These are phyloP conservation scores for Musa troglodytarum DNA, from an alignment of 176 grass and related monocot genomes.

Conservation along the genomic window DNA sequence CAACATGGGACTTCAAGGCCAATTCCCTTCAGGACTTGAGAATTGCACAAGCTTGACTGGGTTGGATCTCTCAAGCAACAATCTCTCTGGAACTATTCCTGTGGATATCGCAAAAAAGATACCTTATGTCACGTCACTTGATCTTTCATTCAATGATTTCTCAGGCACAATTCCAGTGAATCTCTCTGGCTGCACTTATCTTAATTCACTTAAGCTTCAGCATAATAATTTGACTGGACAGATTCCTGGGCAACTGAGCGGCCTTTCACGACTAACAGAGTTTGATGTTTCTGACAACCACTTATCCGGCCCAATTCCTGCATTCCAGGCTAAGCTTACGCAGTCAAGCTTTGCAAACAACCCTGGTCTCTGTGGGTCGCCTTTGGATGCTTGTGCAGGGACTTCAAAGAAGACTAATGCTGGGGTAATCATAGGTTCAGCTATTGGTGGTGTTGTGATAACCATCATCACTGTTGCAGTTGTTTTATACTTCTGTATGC, in stretches of 20 bases:
- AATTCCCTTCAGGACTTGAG: conserved; percentile 64
- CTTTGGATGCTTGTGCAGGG: conserved; percentile 33
- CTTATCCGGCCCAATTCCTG: conserved; percentile 50
- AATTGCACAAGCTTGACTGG: conserved; percentile 84
- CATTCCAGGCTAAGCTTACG: conserved; percentile 20
- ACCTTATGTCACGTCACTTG: conserved; percentile 56
- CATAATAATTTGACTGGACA: conserved; percentile 61
- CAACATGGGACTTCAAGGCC: conserved; percentile 69
- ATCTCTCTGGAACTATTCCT: conserved; percentile 51
- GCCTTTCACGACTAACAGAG: conserved; percentile 32
- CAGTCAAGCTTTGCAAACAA: conserved; percentile 42
- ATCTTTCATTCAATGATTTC: conserved; percentile 86
- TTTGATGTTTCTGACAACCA: conserved; percentile 73
- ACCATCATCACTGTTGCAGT: conserved; percentile 42
- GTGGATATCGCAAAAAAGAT: conserved; percentile 47
- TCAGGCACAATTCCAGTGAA: conserved; percentile 67
- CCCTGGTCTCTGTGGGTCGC: conserved; percentile 49
- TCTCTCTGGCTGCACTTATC: conserved; percentile 53
- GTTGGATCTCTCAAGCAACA: conserved; percentile 85
- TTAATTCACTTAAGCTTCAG: conserved; percentile 60
- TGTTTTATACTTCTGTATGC: conserved; percentile 69
- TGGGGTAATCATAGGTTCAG: conserved; percentile 65
- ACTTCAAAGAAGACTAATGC: conserved; percentile 29
- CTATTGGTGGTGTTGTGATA: conserved; percentile 56
- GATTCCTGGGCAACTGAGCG: conserved; percentile 56